Base-by-base conservation (phyloP, 768 basidiomycete species). In the Tylopilus plumbeoviolaceoides region DNA sequence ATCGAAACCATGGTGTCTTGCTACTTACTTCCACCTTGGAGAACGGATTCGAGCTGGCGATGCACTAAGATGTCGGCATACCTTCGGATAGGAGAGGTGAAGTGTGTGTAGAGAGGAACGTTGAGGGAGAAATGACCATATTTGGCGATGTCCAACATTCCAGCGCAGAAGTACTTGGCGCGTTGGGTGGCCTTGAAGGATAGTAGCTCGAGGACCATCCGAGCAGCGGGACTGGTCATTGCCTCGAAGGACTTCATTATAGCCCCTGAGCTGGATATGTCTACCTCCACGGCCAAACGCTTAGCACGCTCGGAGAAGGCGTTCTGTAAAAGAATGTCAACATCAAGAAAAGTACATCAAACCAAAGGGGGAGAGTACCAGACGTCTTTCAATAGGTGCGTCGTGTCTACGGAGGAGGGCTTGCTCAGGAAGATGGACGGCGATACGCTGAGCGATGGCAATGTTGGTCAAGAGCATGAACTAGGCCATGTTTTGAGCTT, bases 81-180 rank as follows among this genome's bases (percentile, higher is more conserved):
- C 18, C 91, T 89, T 47, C 91, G 85, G 61, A 97, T 94, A 9
- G 94, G 97, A 6, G 87, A 92, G 1, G 90, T 93, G 72, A 91
- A 93, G 69, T 93, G 89, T 9, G 89, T 95, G 74, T 98, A 99
- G 41, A 99, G 78, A 17, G 97, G 94, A 6, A 82, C 75, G 59
- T 85, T 95, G 59, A 98, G 75, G 0, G 95, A 86, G 68, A 91
- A 98, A 71, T 99, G 97, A 28, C 83, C 74, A 65, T 98, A 99
- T 75, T 98, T 98, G 39, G 94, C 92, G 63, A 99, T 99, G 70
- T 99, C 97, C 61, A 99, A 77, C 95, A 98, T 98, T 57, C 97
- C 97, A 23, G 94, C 83, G 66, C 97, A 99, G 84, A 98, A 98
- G 72, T 99, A 99, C 70, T 94, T 95, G 60, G 97, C 92, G 47